Evolutionary conservation across 805 yeast genomes (phyloP), one percentile per base, ranked within the genome.

Genomic region (Ogataea wickerhamii): DNA sequence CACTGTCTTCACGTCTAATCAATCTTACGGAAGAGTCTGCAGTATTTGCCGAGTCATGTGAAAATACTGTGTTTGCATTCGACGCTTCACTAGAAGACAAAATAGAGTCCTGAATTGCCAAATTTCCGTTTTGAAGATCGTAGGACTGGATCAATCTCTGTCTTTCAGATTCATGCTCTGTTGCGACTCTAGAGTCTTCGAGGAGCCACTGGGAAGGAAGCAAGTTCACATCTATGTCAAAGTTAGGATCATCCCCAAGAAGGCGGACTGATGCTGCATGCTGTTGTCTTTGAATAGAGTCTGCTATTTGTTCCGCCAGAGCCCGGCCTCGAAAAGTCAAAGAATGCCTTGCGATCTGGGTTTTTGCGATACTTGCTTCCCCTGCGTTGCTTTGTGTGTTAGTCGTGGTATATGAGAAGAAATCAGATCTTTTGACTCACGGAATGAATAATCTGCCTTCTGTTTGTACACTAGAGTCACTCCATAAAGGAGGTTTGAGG

Each of bases 401-500:
- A 19, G 26, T 19, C 7, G 26, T 32, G 11, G 7, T 18, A 23
- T 20, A 34, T 32, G 22, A 35, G 4, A n/a, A 18, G 14, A 13
- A 22, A 8, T 22, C 8, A 22, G 12, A 8, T 8, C 25, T 8
- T 8, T 12, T 16, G 22, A 48, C 61, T 41, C 44, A 49, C 60
- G 51, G 45, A 63, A 65, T 45, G 72, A 66, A 46, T 68, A 69
- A 3, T 67, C 68, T 0, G 73, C 66, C 51, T 79, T 74, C 19
- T 71, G 70, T 40, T 65, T 72, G 51, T 72, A 74, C 19, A 70
- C 61, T 31, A 77, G 44, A 1, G 75, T 59, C 1, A 73, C 58
- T 0, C 82, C 82, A 46, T 70, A 66, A 39, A 77, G 50, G 7
- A 77, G 53, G 34, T 56, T 67, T 0, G 79, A 70, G 0, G 64